Evolutionary conservation across 1,139 yeast species (phyloP).

Genomic region (Diutina catenulata): DNA sequence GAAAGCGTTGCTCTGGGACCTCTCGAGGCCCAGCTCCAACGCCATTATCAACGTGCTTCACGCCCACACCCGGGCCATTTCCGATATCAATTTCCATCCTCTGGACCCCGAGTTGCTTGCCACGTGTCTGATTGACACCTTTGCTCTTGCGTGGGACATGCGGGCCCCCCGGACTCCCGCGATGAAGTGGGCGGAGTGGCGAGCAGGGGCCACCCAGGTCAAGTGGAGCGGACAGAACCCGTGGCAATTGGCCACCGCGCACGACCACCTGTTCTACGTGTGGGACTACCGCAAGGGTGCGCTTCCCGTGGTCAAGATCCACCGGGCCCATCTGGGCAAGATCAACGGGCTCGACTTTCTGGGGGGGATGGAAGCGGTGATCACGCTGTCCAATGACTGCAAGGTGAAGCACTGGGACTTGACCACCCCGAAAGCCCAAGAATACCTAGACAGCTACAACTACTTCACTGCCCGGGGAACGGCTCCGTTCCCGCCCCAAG

Average conservation of each 20-base stretch:
- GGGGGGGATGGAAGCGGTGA: conserved; percentile 43
- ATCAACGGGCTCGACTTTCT: conserved; percentile 85
- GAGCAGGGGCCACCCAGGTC: conserved; percentile 90
- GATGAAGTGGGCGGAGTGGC: conserved; percentile 80
- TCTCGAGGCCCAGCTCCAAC: conserved; percentile 59
- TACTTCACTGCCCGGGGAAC: conserved; percentile 4
- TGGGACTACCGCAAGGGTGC: conserved; percentile 90
- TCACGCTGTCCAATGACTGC: conserved; percentile 79
- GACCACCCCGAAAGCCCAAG: conserved; percentile 10
- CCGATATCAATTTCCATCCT: conserved; percentile 91
- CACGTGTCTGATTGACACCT: conserved; percentile 87
- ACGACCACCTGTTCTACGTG: conserved; percentile 63
- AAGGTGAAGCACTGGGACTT: conserved; percentile 85
- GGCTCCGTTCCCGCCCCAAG: conserved; percentile 29
- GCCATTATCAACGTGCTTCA: conserved; percentile 85
- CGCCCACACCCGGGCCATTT: conserved; percentile 84
- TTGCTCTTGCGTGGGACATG: conserved; percentile 83
- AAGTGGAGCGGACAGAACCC: conserved; percentile 82
- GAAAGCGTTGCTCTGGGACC: conserved; percentile 89
- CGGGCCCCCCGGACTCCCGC: conserved; percentile 65
- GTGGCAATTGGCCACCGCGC: conserved; percentile 72
- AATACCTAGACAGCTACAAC: not conserved
- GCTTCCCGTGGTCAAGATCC: conserved; percentile 52
- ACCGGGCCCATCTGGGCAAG: conserved; percentile 64
- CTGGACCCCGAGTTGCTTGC: conserved; percentile 81